Evolutionary conservation across 139 green algal species (phyloP), one percentile per base, ranked within the genome.

Genomic region (Tetradesmus obliquus): DNA sequence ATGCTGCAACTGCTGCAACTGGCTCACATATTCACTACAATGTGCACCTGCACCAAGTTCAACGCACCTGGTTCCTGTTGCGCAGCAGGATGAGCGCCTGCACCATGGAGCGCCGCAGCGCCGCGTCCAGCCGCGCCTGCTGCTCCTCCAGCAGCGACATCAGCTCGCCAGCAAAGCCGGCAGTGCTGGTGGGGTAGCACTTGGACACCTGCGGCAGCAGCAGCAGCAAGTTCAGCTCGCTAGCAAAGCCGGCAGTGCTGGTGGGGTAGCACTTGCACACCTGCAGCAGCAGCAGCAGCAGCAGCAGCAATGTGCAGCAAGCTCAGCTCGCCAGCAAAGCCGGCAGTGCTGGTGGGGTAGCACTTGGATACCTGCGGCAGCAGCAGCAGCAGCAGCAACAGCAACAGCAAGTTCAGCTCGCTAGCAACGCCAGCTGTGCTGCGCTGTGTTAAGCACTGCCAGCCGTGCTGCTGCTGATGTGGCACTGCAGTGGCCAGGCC

Each of bases 61-160:
- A 10, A 20, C 82, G 0, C n/a, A 95, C 90, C 90, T 95, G 93
- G 57, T 91, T 55, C 62, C 96, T 92, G 92, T 99, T 99, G 60
- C 98, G 92, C 93, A 99, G 91, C 88, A 99, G 95, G 55, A 99
- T 99, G 8, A 99, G 96, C 17, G 97, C 95, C 81, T 98, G 96
- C 24, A 98, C 96, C 87, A 99, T 90, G 0, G 91, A 90, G 17
- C 94, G 92, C 9, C 98, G 94, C 82, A 99, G 92, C 3, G 55
- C 22, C 3, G 94, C 55, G 45, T 99, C 95, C 88, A 99, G 93
- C 32, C 95, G 86, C 4, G 91, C 91, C 32, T 92, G 89, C 90
- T 99, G 96, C 58, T 91, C 96, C 71, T 99, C 97, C 90, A 99
- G 95, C 88, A 99, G 92, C 12, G 94, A 82, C 81, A 98, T 97